Conservation (phyloP, 192 early-diverging fungal genomes). For the Chytriomyces sp. region DNA sequence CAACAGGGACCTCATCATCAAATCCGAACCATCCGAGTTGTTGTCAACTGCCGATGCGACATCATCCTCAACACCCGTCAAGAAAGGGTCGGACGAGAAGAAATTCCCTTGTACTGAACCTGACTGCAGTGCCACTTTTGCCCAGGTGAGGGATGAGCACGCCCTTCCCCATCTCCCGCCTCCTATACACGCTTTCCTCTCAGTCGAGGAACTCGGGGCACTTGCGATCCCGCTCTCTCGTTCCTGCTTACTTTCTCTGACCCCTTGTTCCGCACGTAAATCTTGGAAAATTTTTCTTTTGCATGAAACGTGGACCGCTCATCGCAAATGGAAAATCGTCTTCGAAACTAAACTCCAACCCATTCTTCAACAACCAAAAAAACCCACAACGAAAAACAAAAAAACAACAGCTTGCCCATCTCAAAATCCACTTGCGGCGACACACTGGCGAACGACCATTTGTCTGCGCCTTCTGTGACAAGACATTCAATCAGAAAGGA, state of each 20-base stretch:
- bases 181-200: too few species aligned
- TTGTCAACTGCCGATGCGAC: neutral
- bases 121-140: constrained; percentile 29
- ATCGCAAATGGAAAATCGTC: too few species aligned
- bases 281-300: too few species aligned
- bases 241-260: too few species aligned
- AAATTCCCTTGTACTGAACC: constrained; percentile 31
- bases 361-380: too few species aligned
- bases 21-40: neutral
- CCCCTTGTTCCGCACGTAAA: too few species aligned
- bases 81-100: constrained; percentile 14
- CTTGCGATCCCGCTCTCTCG: too few species aligned
- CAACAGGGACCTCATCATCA: neutral
- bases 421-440: constrained; percentile 71
- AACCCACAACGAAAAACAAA: neutral
- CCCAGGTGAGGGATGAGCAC: constrained; percentile 3
- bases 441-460: constrained; percentile 67
- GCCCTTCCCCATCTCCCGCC: too few species aligned
- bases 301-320: too few species aligned
- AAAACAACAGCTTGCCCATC: constrained; percentile 65
- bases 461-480: constrained; percentile 60
- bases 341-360: too few species aligned
- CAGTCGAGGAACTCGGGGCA: too few species aligned
- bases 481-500: constrained; percentile 80
- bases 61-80: neutral